A percentile compares a stretch with the other conserved stretches of the same genome.
Conservation (phyloP, 495 filamentous ascomycete genomes). For the Penicillium mononematosum region DNA sequence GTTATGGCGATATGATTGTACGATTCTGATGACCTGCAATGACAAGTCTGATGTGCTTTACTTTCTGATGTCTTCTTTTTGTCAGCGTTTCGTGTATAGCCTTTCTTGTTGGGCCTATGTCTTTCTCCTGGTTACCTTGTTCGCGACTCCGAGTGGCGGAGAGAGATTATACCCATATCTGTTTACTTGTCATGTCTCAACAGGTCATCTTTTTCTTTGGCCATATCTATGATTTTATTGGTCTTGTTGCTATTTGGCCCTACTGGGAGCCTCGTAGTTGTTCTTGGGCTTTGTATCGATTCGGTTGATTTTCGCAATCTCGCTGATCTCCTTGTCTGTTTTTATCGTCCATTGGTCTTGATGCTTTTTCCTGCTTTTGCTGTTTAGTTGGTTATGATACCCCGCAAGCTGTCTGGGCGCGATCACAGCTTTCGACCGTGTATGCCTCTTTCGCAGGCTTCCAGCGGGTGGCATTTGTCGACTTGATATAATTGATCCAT, state of each 20-base stretch:
- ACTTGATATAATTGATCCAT: slow-evolving; percentile 1
- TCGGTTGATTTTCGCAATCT: not conserved
- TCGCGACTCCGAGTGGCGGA: slow-evolving; percentile 24
- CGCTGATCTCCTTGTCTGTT: not conserved
- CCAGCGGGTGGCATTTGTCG: not conserved
- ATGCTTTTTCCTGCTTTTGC: slow-evolving; percentile 4
- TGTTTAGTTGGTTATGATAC: slow-evolving; percentile 12
- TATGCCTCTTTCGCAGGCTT: slow-evolving; percentile 1
- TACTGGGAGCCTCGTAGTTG: slow-evolving; percentile 1
- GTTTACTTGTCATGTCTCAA: slow-evolving; percentile 29
- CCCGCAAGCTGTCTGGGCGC: slow-evolving; percentile 9
- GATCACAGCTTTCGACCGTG: slow-evolving; percentile 7
- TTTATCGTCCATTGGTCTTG: slow-evolving; percentile 1
- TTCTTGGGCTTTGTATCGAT: slow-evolving; percentile 7
- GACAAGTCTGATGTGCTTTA: slow-evolving; percentile 40
- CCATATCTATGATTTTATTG: slow-evolving; percentile 15
- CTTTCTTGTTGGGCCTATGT: slow-evolving; percentile 24
- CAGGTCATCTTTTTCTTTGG: slow-evolving; percentile 29
- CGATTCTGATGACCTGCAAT: slow-evolving; percentile 51
- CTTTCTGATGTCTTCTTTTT: slow-evolving; percentile 18
- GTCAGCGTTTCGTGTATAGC: slow-evolving; percentile 25
- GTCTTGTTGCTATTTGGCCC: slow-evolving; percentile 8
- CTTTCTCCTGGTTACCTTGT: slow-evolving; percentile 24
- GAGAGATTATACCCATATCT: slow-evolving; percentile 33
- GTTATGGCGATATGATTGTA: slow-evolving; percentile 49